A percentile compares a stretch with the other conserved stretches of the same genome.
phyloP scores from a whole-genome alignment of 2,329 filamentous ascomycete genomes.

The Emmonsiellopsis sp. region DNA sequence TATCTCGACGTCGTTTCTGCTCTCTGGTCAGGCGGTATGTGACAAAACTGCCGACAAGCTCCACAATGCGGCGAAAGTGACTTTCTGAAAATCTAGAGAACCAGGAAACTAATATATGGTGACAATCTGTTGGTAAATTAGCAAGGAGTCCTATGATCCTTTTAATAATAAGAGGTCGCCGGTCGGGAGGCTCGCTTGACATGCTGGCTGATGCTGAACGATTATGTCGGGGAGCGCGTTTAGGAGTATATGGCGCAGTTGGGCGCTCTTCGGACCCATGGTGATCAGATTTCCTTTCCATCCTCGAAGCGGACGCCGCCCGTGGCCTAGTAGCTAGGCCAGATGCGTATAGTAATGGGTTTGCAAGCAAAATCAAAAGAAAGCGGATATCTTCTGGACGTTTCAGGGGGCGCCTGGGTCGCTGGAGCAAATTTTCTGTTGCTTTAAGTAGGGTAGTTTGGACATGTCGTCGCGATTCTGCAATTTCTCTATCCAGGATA shows the following conservation, averaged over 20 bases:
- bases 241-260: not conserved
- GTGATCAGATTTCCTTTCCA: not conserved
- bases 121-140: conserved; percentile 64
- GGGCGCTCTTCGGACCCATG: not conserved
- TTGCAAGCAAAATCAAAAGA: conserved; percentile 66
- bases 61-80: conserved; percentile 64
- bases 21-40: conserved; percentile 69
- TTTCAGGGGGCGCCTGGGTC: conserved; percentile 60
- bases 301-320: not conserved
- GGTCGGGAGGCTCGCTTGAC: conserved; percentile 41
- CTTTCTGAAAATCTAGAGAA: conserved; percentile 59
- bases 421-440: conserved; percentile 68
- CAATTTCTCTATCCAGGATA: conserved; percentile 43
- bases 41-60: conserved; percentile 67
- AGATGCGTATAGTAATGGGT: conserved; percentile 59
- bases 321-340: conserved; percentile 11
- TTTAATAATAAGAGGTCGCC: conserved; percentile 78
- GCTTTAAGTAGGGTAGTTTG: conserved; percentile 65
- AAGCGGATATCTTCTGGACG: conserved; percentile 65
- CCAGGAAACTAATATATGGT: conserved; percentile 69
- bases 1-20: conserved; percentile 52
- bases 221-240: conserved; percentile 11
- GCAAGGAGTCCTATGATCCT: conserved; percentile 71
- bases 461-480: conserved; percentile 57
- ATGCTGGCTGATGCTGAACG: conserved; percentile 14